Evolutionary conservation across 1,284 basidiomycete species (phyloP).

Genomic region (Somion occarium): DNA sequence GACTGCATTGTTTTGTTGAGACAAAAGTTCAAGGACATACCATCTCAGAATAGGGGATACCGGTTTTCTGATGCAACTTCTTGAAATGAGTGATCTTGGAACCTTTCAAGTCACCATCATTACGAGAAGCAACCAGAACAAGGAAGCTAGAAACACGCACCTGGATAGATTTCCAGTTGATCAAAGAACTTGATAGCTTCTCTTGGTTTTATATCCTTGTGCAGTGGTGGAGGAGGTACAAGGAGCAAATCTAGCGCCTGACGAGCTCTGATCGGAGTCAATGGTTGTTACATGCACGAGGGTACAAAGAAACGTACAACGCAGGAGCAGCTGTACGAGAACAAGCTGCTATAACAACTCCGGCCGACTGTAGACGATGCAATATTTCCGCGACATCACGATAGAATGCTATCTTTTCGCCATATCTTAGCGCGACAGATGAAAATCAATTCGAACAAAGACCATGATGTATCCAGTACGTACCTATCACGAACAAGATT

Average conservation of each 20-base stretch:
- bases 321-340: slow-evolving; percentile 70
- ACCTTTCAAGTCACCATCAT: slow-evolving; percentile 34
- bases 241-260: slow-evolving; percentile 69
- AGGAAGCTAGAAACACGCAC: slow-evolving; percentile 33
- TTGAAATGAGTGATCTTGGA: slow-evolving; percentile 83
- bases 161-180: slow-evolving; percentile 82
- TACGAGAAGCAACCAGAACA: not conserved
- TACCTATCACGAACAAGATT: slow-evolving; percentile 64
- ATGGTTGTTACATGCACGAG: not conserved
- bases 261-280: slow-evolving; percentile 50
- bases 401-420: slow-evolving; percentile 63
- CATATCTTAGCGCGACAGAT: slow-evolving; percentile 37
- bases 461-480: slow-evolving; percentile 7
- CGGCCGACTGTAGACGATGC: slow-evolving; percentile 45
- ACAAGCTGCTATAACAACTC: slow-evolving; percentile 66
- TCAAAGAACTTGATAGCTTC: slow-evolving; percentile 71
- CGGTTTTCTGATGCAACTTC: slow-evolving; percentile 70
- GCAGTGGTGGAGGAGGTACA: slow-evolving; percentile 44
- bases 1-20: slow-evolving; percentile 4
- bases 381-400: slow-evolving; percentile 75
- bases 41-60: slow-evolving; percentile 83
- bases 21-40: slow-evolving; percentile 32
- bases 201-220: slow-evolving; percentile 33
- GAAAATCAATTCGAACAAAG: slow-evolving; percentile 8
- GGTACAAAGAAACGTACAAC: slow-evolving; percentile 46